Base-by-base conservation (phyloP, 2,329 filamentous ascomycete genomes). In the Aspergillus felis region DNA sequence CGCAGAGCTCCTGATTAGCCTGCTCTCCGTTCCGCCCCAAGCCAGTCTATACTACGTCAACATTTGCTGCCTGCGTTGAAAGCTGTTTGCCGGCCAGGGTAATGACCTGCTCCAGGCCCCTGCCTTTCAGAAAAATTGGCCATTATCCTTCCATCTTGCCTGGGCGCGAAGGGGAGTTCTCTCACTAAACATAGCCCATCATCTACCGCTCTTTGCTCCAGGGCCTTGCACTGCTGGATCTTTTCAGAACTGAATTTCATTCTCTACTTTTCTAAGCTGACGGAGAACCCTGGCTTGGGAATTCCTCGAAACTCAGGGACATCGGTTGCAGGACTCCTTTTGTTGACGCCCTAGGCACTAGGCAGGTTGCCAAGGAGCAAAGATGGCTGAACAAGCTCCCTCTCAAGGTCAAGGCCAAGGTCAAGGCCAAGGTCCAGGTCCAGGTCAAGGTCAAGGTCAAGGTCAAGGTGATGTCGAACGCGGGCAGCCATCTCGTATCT, bases 31-130 rank as follows among this genome's bases (percentile, higher is more conserved):
- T 47, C 41, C 54, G 51, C 60, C 61, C 59, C 54, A 54, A 56
- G 48, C 55, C 64, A 49, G 41, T 55, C 55, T 63, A 66, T 58
- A 71, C 67, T 59, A 66, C 64, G 70, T 73, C 70, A 73, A 68
- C 60, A 72, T 71, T 69, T 71, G 44, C 66, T 62, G 61, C 59
- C 56, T 52, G 48, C 53, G 44, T 50, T 49, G 28, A 49, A 50
- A 38, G 47, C 7, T 24, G 38, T 38, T 49, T 46, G 22, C 42
- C 8, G 22, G 10, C 20, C n/a, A 24, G 22, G 10, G 10, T 46
- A 24, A 46, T 47, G 12, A 47, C 20, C 44, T 47, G n/a, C 32
- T 17, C 32, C 44, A 3, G 10, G 9, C 3, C 44, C 44, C 24
- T 27, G 5, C 44, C n/a, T 14, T 14, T 47, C 22, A 47, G 10